phyloP scores from a whole-genome alignment of 345 rosid genomes.

The Euphorbia pulcherrima region DNA sequence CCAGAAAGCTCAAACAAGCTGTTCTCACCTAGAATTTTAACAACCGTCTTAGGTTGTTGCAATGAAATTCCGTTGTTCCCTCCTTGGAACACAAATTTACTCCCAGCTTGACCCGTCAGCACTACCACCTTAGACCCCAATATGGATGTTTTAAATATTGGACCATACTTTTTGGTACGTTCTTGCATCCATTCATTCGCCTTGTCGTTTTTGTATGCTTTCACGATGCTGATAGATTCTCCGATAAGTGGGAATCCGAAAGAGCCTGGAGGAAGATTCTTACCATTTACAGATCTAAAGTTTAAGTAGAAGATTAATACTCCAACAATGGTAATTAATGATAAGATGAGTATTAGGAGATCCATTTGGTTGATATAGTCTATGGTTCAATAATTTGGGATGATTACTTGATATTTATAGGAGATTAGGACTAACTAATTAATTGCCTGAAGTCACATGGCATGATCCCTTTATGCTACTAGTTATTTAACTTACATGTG shows the following conservation, averaged over 20 bases:
- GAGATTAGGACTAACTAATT: too few species aligned
- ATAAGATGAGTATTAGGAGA: too few species aligned
- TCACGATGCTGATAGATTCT: conserved; percentile 25
- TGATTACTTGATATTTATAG: too few species aligned
- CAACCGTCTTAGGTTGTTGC: not conserved
- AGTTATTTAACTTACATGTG: too few species aligned
- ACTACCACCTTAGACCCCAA: conserved; percentile 21
- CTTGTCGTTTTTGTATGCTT: conserved; percentile 19
- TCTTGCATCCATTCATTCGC: conserved; percentile 21
- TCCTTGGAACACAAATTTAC: conserved; percentile 20
- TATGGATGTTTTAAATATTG: conserved; percentile 29
- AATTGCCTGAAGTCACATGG: too few species aligned
- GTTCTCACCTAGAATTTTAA: not conserved
- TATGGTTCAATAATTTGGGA: too few species aligned
- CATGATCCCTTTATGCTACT: too few species aligned
- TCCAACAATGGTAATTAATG: too few species aligned
- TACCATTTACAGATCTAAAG: too few species aligned
- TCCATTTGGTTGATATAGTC: too few species aligned
- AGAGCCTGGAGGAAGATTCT: conserved; percentile 24
- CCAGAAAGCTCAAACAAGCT: not conserved
- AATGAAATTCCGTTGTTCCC: conserved; percentile 13
- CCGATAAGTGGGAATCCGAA: conserved; percentile 29
- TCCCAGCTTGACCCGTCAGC: conserved; percentile 24
- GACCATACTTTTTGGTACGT: conserved; percentile 20
- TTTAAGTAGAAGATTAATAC: too few species aligned